Evolutionary conservation across 2,329 filamentous ascomycete genomes (phyloP).

Genomic region (Exserohilum turcica): DNA sequence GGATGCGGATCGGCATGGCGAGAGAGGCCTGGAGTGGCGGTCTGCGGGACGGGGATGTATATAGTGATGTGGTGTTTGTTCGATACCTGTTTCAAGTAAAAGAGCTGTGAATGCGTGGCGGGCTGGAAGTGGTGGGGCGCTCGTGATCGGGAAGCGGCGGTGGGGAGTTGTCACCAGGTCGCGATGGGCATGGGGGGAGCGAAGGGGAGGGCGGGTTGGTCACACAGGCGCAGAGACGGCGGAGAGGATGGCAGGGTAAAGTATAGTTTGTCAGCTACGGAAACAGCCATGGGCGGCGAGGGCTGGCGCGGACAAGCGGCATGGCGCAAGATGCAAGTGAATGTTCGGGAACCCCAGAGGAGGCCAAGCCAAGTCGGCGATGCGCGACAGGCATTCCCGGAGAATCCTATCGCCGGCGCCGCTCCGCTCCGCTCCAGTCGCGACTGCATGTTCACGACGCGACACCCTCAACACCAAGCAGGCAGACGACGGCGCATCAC

Average conservation of each 20-base stretch:
- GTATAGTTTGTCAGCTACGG: conserved; percentile 20
- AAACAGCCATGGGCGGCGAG: conserved; percentile 5
- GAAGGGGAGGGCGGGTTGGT: background rate
- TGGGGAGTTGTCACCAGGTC: conserved; percentile 12
- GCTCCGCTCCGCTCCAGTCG: conserved; percentile 22
- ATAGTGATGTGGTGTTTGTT: background rate
- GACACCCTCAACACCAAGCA: conserved; percentile 13
- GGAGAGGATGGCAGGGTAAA: background rate
- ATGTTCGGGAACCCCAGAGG: conserved; percentile 30
- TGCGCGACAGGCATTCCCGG: conserved; percentile 14
- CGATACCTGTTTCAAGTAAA: conserved; percentile 3
- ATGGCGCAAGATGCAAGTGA: conserved; percentile 27
- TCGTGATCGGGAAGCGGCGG: conserved; percentile 5
- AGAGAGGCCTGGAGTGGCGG: background rate
- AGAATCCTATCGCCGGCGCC: conserved; percentile 13
- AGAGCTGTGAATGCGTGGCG: conserved; percentile 6
- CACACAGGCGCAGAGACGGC: conserved; percentile 4
- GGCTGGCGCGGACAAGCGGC: conserved; percentile 14
- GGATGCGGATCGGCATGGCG: conserved; percentile 67
- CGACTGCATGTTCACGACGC: conserved; percentile 29
- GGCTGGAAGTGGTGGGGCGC: conserved; percentile 12
- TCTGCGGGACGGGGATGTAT: background rate
- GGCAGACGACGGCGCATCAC: conserved; percentile 13
- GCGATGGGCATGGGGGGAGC: background rate
- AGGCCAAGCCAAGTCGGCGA: conserved; percentile 15